Conservation (phyloP, 2,329 filamentous ascomycete species). For the Fusarium bulbicola region DNA sequence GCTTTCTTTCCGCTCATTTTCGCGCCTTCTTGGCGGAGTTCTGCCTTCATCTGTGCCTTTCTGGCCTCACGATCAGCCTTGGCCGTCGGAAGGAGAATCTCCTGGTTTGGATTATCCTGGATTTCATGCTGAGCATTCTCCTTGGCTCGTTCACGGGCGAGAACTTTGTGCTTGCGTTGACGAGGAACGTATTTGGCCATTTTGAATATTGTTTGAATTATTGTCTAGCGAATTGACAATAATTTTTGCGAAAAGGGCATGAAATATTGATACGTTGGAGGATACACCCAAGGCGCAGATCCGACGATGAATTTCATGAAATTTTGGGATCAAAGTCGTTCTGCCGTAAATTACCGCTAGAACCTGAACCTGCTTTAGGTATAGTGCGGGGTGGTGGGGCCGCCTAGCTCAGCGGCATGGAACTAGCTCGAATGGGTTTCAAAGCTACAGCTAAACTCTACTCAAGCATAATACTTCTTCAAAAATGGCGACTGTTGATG, state of each 20-base stretch:
- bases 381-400: conserved; percentile 49
- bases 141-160: conserved; percentile 68
- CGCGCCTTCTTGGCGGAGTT: conserved; percentile 59
- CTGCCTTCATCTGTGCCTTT: conserved; percentile 64
- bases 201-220: background rate
- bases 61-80: conserved; percentile 64
- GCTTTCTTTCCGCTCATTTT: conserved; percentile 73
- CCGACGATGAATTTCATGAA: conserved; percentile 38
- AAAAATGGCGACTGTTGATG: conserved; percentile 52
- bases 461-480: background rate
- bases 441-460: conserved; percentile 21
- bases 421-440: background rate
- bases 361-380: conserved; percentile 41
- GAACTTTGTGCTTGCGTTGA: conserved; percentile 73
- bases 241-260: conserved; percentile 13
- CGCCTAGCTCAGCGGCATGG: conserved; percentile 10
- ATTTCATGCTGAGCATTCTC: conserved; percentile 54
- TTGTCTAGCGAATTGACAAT: conserved; percentile 12
- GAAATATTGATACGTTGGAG: conserved; percentile 22
- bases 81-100: conserved; percentile 47
- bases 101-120: conserved; percentile 49
- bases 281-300: conserved; percentile 15
- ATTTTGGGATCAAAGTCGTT: conserved; percentile 48
- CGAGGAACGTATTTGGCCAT: conserved; percentile 70
- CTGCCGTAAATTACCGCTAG: conserved; percentile 51